Evolutionary conservation across 352 stramenopile species (phyloP).

Genomic region (Globisporangium echinulatum): DNA sequence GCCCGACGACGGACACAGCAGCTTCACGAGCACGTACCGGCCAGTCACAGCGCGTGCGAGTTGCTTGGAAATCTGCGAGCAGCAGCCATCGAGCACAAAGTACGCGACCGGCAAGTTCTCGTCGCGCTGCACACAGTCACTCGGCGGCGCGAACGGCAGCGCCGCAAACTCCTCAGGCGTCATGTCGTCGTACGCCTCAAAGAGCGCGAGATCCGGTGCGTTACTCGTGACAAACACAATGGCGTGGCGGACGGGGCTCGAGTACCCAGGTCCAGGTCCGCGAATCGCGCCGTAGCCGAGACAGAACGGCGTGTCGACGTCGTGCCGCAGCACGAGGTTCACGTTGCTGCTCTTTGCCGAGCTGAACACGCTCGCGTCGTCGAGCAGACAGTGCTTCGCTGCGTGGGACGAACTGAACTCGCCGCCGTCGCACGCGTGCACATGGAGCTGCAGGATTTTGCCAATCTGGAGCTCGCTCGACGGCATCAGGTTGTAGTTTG

Average conservation of each 20-base stretch:
- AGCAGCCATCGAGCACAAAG: constrained; percentile 73
- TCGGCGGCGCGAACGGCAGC: constrained; percentile 57
- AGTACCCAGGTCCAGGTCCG: constrained; percentile 72
- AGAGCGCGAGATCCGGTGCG: constrained; percentile 38
- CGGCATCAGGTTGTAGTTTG: constrained; percentile 37
- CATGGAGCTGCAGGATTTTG: constrained; percentile 61
- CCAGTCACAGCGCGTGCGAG: constrained; percentile 58
- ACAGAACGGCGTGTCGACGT: constrained; percentile 76
- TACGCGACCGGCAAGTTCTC: constrained; percentile 67
- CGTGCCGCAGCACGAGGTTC: constrained; percentile 74
- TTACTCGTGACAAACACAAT: constrained; percentile 69
- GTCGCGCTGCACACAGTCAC: constrained; percentile 40
- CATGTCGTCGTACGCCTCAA: constrained; percentile 59
- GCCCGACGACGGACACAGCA: constrained; percentile 52
- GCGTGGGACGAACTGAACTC: constrained; percentile 75
- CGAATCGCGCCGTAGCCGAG: constrained; percentile 67
- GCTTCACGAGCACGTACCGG: constrained; percentile 76
- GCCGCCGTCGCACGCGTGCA: constrained; percentile 65
- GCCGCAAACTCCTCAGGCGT: constrained; percentile 70
- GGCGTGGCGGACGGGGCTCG: constrained; percentile 56
- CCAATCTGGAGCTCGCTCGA: constrained; percentile 65
- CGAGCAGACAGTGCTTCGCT: constrained; percentile 60
- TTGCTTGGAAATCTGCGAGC: constrained; percentile 71
- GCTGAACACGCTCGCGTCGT: constrained; percentile 81
- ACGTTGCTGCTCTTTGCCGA: constrained; percentile 67